Conservation (phyloP, 1,139 yeast genomes). For the Kodamaea sp. region DNA sequence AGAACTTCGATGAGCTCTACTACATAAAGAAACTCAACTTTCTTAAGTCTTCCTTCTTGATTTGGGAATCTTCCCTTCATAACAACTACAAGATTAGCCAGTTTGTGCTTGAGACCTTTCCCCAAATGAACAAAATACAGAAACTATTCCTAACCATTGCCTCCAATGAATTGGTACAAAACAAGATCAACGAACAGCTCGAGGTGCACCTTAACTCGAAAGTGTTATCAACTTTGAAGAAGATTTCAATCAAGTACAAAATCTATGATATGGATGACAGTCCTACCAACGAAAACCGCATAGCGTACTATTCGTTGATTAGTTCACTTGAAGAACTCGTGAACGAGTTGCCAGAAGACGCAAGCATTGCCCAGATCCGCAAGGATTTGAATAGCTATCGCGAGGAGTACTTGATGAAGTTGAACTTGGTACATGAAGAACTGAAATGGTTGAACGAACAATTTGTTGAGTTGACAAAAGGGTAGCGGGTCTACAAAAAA, state of each 20-base stretch:
- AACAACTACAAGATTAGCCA: conserved; percentile 17
- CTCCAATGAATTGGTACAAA: conserved; percentile 17
- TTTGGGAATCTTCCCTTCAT: conserved; percentile 40
- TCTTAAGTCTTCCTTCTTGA: conserved; percentile 34
- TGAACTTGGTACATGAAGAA: conserved; percentile 9
- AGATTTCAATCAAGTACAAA: conserved; percentile 32
- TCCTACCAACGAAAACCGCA: conserved; percentile 16
- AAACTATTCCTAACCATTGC: conserved; percentile 27
- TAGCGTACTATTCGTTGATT: conserved; percentile 18
- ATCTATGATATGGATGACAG: conserved; percentile 22
- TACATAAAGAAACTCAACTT: conserved; percentile 25
- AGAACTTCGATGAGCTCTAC: conserved; percentile 24
- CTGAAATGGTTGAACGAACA: conserved; percentile 9
- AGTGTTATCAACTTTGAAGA: conserved; percentile 29
- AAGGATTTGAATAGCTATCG: conserved; percentile 17
- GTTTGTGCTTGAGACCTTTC: conserved; percentile 17
- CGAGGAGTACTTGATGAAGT: conserved; percentile 19
- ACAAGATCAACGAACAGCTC: conserved; percentile 9
- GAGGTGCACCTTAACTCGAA: conserved; percentile 11
- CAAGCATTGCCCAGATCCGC: conserved; percentile 2
- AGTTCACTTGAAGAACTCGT: conserved; percentile 6
- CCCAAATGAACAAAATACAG: conserved; percentile 26
- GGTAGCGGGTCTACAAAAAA: too few species aligned
- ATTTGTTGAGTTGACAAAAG: conserved; percentile 4
- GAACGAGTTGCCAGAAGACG: neutral